Conservation (phyloP, 768 basidiomycete genomes). For the Tubosaeta sp. region DNA sequence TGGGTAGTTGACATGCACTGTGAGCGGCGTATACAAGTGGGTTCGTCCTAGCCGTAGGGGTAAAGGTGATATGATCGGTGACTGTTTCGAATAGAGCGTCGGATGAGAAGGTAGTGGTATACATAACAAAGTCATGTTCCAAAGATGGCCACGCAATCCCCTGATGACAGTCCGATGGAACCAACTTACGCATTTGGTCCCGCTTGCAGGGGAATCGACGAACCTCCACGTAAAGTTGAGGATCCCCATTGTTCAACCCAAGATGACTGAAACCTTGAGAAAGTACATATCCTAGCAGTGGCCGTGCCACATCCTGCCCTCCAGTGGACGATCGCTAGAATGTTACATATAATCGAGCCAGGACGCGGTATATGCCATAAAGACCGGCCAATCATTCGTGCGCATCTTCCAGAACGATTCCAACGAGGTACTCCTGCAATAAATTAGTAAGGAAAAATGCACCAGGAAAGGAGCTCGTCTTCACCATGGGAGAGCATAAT, state of each 20-base stretch:
- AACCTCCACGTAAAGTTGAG: not conserved
- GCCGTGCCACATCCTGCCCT: not conserved
- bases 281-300: constrained; percentile 9
- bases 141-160: constrained; percentile 2
- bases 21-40: constrained; percentile 6
- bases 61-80: not conserved
- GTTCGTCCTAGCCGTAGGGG: not conserved
- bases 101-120: constrained; percentile 3
- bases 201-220: not conserved
- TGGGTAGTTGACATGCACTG: not conserved
- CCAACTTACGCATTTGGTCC: not conserved
- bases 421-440: constrained; percentile 11
- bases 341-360: constrained; percentile 9
- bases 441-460: not conserved
- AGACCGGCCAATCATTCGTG: constrained; percentile 6
- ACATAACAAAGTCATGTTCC: not conserved
- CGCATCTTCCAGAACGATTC: constrained; percentile 5
- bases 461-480: not conserved
- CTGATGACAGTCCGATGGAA: not conserved
- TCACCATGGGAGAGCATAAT: constrained; percentile 13
- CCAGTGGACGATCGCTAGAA: not conserved
- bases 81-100: not conserved
- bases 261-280: not conserved
- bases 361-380: constrained; percentile 6
- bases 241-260: not conserved